Conservation (phyloP, 352 stramenopile genomes). For the Albugo laibachii region DNA sequence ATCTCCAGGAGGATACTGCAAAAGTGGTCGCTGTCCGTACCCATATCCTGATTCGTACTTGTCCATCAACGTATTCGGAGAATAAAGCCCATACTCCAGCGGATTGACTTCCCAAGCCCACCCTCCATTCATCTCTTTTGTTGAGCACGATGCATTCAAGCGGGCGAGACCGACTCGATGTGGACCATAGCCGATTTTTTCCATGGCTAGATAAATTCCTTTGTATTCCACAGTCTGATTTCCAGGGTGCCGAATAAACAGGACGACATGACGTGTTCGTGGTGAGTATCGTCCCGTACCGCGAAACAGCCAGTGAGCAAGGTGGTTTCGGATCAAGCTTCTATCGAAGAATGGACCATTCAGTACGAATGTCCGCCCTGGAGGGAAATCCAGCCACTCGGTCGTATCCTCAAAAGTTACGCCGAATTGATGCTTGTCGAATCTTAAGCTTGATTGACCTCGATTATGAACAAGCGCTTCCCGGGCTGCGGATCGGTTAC, state of each 20-base stretch:
- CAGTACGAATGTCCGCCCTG: slow-evolving; percentile 46
- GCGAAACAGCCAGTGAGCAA: slow-evolving; percentile 59
- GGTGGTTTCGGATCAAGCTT: slow-evolving; percentile 50
- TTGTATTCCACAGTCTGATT: slow-evolving; percentile 20
- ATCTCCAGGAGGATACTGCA: slow-evolving; percentile 30
- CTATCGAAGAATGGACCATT: slow-evolving; percentile 60
- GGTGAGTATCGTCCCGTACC: slow-evolving; percentile 44
- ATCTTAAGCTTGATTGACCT: slow-evolving; percentile 54
- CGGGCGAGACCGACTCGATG: slow-evolving; percentile 40
- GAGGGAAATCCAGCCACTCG: slow-evolving; percentile 31
- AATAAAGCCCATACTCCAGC: slow-evolving; percentile 37
- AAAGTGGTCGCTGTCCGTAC: slow-evolving; percentile 39
- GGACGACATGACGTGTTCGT: slow-evolving; percentile 31
- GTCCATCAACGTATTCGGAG: slow-evolving; percentile 57
- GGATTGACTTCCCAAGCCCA: slow-evolving; percentile 72
- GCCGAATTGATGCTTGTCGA: slow-evolving; percentile 57
- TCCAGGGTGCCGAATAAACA: slow-evolving; percentile 31
- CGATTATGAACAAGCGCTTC: slow-evolving; percentile 47
- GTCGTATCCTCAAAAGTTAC: slow-evolving; percentile 29
- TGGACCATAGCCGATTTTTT: slow-evolving; percentile 53
- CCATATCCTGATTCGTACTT: slow-evolving; percentile 65
- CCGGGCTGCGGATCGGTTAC: slow-evolving; percentile 19
- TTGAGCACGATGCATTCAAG: slow-evolving; percentile 20
- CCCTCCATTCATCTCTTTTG: slow-evolving; percentile 27
- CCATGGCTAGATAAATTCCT: slow-evolving; percentile 50